phyloP scores from a whole-genome alignment of 2,329 filamentous ascomycete genomes.

The Colletotrichum limetticola region DNA sequence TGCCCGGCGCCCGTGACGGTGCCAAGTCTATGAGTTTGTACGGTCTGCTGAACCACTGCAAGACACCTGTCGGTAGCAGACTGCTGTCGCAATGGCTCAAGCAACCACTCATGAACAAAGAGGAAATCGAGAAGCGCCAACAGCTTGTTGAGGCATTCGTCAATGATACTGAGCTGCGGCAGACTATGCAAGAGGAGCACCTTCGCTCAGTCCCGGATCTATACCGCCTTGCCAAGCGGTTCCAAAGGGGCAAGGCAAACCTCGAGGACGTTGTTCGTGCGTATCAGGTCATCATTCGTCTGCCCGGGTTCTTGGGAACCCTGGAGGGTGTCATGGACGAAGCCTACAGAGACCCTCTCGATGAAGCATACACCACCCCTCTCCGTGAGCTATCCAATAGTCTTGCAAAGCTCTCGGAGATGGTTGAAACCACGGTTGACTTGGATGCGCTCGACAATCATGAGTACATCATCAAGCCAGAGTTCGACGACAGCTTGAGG shows the following conservation, averaged over 20 bases:
- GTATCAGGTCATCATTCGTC: slow-evolving; percentile 92
- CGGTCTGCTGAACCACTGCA: slow-evolving; percentile 95
- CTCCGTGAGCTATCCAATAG: slow-evolving; percentile 80
- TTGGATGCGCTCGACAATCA: slow-evolving; percentile 95
- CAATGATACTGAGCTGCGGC: slow-evolving; percentile 89
- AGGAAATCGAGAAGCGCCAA: slow-evolving; percentile 90
- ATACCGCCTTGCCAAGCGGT: slow-evolving; percentile 92
- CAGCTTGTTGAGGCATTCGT: slow-evolving; percentile 96
- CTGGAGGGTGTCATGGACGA: slow-evolving; percentile 97
- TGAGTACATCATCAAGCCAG: slow-evolving; percentile 98
- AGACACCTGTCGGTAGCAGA: slow-evolving; percentile 91
- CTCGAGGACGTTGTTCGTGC: slow-evolving; percentile 95
- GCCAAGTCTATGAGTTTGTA: slow-evolving; percentile 98
- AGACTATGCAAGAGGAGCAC: slow-evolving; percentile 97
- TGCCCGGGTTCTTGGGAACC: slow-evolving; percentile 90
- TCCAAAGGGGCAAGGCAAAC: slow-evolving; percentile 90
- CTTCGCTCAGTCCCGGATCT: slow-evolving; percentile 92
- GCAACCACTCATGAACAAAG: slow-evolving; percentile 92
- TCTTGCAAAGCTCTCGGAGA: slow-evolving; percentile 89
- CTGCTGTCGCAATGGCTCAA: slow-evolving; percentile 96
- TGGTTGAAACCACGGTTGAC: slow-evolving; percentile 98
- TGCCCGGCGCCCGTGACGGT: slow-evolving; percentile 94
- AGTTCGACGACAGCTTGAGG: slow-evolving; percentile 90
- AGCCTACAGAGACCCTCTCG: slow-evolving; percentile 86
- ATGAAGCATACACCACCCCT: slow-evolving; percentile 87